These are phyloP conservation scores for Brassica rapa DNA, from an alignment of 345 rosid genomes.

Conservation along the genomic window DNA sequence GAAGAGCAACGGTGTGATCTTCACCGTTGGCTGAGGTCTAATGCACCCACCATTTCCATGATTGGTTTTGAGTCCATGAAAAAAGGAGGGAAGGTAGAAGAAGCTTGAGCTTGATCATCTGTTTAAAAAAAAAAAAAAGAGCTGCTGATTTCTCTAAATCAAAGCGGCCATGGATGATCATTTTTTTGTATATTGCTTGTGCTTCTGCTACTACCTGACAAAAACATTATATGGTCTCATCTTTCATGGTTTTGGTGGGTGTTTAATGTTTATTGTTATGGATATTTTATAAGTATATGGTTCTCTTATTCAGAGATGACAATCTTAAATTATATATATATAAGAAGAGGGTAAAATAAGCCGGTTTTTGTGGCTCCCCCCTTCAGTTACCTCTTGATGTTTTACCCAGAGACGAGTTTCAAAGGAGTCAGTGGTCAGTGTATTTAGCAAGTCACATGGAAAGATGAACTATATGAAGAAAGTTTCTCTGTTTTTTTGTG, in stretches of 20 bases:
- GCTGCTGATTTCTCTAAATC: slow-evolving; percentile 38
- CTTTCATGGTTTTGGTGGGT: slow-evolving; percentile 40
- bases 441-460: slow-evolving; percentile 3
- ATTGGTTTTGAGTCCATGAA: slow-evolving; percentile 28
- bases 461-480: not conserved
- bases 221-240: slow-evolving; percentile 12
- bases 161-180: slow-evolving; percentile 43
- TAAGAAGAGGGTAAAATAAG: slow-evolving; percentile 23
- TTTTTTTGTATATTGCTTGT: slow-evolving; percentile 43
- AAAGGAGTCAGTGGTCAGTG: slow-evolving; percentile 10
- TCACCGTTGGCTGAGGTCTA: slow-evolving; percentile 22
- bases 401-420: slow-evolving; percentile 4
- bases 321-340: slow-evolving; percentile 19
- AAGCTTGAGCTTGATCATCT: slow-evolving; percentile 41
- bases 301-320: slow-evolving; percentile 16
- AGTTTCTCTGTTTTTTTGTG: not conserved
- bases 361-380: slow-evolving; percentile 40
- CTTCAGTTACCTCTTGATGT: slow-evolving; percentile 21
- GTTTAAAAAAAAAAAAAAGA: slow-evolving; percentile 29
- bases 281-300: slow-evolving; percentile 16
- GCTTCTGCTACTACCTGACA: slow-evolving; percentile 32
- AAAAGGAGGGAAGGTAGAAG: slow-evolving; percentile 30
- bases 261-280: slow-evolving; percentile 12
- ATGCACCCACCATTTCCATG: slow-evolving; percentile 17
- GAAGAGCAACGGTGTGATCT: slow-evolving; percentile 30